Evolutionary conservation across 2,329 filamentous ascomycete genomes (phyloP), one percentile per base, ranked within the genome.

Genomic region (Chaetomiaceae sp.): DNA sequence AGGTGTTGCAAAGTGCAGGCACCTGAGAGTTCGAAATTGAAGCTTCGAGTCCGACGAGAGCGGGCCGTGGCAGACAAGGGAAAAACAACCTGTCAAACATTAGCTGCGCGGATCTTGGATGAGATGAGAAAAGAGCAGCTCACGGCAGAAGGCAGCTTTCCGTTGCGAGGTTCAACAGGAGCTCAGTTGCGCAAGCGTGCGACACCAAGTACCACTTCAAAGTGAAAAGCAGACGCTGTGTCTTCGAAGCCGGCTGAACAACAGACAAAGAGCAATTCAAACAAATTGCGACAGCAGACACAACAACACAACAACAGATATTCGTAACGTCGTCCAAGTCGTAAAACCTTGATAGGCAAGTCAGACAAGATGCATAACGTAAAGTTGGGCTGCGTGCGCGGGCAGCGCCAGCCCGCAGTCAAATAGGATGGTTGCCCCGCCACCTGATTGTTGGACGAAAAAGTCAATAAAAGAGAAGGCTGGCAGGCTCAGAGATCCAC

Each of bases 341-440:
- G 39, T 45, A 29, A 20, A 36, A 40, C 40, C 19, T 20, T 15
- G 34, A 17, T n/a, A n/a, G n/a, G n/a, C n/a, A 27, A 17, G 14
- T 6, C 4, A 6, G 38, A 23, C 37, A 34, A 42, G 39, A 38
- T 33, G 38, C 51, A 51, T 31, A 31, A 31, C 19, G 6, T 15
- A 33, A 50, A 53, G 49, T 55, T 47, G 45, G 49, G 56, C 49
- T 25, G 39, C 14, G 39, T 36, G 37, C 40, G 29, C 25, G 31
- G 17, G 53, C 49, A 55, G 45, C 51, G 27, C 9, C 48, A n/a
- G 47, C 52, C 51, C 43, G 46, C 46, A 27, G 49, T 58, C 48
- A 64, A 64, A 65, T 64, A 63, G 52, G 44, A 20, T 33, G 51
- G 64, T 66, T 66, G 64, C 64, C 64, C 64, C 63, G 64, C 64